Percentiles rank a stretch among this genome's conserved stretches.
These are phyloP conservation scores for Biscogniauxia mediterranea DNA, from an alignment of 2,329 filamentous ascomycete species.

Conservation along the genomic window DNA sequence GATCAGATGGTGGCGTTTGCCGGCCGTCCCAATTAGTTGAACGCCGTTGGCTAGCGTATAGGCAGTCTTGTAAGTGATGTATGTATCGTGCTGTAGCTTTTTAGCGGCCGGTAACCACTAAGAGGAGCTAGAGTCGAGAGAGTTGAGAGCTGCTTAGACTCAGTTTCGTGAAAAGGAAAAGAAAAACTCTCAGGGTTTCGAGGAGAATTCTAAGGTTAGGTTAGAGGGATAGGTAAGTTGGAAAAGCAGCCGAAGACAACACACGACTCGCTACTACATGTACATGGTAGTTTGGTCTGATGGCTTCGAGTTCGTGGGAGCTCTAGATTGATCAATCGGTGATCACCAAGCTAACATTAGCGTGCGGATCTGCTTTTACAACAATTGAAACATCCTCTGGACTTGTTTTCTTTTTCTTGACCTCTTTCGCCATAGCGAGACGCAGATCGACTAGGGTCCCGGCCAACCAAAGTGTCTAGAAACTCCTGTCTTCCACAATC, in stretches of 20 bases:
- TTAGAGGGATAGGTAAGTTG: background rate
- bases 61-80: background rate
- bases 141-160: background rate
- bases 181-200: background rate
- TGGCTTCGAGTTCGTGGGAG: background rate
- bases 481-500: constrained; percentile 13
- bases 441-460: constrained; percentile 18
- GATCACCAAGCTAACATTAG: constrained; percentile 4
- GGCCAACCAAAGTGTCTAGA: constrained; percentile 13
- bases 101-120: background rate
- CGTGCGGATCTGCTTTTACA: constrained; percentile 12
- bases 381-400: constrained; percentile 16
- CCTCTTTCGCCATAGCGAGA: constrained; percentile 17
- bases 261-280: background rate
- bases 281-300: background rate
- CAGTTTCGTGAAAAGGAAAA: background rate
- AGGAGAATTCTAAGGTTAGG: background rate
- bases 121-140: background rate
- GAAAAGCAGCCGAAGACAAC: background rate
- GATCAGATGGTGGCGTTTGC: constrained; percentile 2
- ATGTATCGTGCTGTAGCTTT: background rate
- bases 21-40: background rate
- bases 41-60: background rate
- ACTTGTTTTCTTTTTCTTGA: constrained; percentile 14
- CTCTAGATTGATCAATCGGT: background rate